Evolutionary conservation across 2,329 filamentous ascomycete species (phyloP), one percentile per base, ranked within the genome.

Genomic region (Thielaviopsis punctulata): DNA sequence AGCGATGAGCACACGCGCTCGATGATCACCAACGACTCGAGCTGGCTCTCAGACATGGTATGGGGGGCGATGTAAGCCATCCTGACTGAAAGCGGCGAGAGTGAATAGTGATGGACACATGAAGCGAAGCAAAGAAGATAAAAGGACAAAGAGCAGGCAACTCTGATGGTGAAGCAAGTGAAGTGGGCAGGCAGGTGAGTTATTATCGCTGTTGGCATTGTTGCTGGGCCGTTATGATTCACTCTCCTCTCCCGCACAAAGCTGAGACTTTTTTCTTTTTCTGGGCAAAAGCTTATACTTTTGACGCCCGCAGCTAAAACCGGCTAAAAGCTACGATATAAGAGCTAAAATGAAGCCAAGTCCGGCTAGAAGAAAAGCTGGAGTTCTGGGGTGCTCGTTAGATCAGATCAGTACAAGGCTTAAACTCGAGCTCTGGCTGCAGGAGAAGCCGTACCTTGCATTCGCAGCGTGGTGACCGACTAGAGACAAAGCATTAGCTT

Each of bases 1-100:
- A 89, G 65, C 7, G 80, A 72, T 0, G 85, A 89, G 60, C 80
- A 79, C 15, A 75, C 68, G 48, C 86, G 74, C 64, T 87, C 84
- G 47, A 84, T 74, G 52, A 74, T 64, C 56, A 69, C 76, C 57
- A 89, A 72, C 45, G 73, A 72, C 30, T 67, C 59, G 49, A 80
- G 64, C 24, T 53, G 41, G 12, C 48, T 45, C 3, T 30, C 18
- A 65, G 53, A 60, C 59, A 61, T 66, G 65, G 62, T 66, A 64
- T 59, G 68, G 68, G 59, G 62, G 61, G 60, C 69, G 69, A 60
- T 68, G 63, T 59, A 68, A 69, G 44, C 69, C 69, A 36, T 36
- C n/a, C 5, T 36, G 12, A 36, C 12, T n/a, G 30, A 15, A n/a
- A 36, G 30, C 30, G n/a, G 30, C n/a, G 30, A 33, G 3, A 10